Evolutionary conservation across 306 rosid genomes (phyloP).

Genomic region (Amphicarpaea edgeworthii): DNA sequence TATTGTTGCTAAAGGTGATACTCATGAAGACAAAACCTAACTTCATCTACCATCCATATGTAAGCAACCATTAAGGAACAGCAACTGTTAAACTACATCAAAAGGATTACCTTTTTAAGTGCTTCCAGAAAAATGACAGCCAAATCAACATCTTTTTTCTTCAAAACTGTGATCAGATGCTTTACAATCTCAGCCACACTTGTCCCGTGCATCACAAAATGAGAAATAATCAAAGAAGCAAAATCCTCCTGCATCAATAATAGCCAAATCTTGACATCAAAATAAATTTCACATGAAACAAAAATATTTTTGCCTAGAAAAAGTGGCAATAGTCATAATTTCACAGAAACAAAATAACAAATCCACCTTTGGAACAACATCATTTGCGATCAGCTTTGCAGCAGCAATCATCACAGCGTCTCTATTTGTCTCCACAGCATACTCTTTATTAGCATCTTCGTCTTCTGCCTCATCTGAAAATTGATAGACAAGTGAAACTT

Average conservation of each 20-base stretch:
- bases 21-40: slow-evolving; percentile 13
- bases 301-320: slow-evolving; percentile 12
- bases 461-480: slow-evolving; percentile 86
- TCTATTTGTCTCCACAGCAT: slow-evolving; percentile 78
- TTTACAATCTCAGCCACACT: slow-evolving; percentile 78
- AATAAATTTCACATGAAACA: slow-evolving; percentile 23
- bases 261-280: slow-evolving; percentile 34
- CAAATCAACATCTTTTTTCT: slow-evolving; percentile 69
- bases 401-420: slow-evolving; percentile 83
- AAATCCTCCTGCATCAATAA: slow-evolving; percentile 77
- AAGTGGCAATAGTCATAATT: slow-evolving; percentile 2
- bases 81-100: slow-evolving; percentile 8
- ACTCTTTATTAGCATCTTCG: slow-evolving; percentile 77
- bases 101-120: slow-evolving; percentile 71
- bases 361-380: slow-evolving; percentile 77
- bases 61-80: slow-evolving; percentile 34
- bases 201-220: slow-evolving; percentile 82
- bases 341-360: slow-evolving; percentile 9
- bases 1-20: slow-evolving; percentile 2
- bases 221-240: slow-evolving; percentile 86
- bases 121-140: slow-evolving; percentile 78
- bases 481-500: slow-evolving; percentile 29
- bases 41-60: slow-evolving; percentile 18
- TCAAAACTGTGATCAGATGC: slow-evolving; percentile 72
- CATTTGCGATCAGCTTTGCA: slow-evolving; percentile 67